These are phyloP conservation scores for Wickerhamiella allomyrinae DNA, from an alignment of 805 yeast genomes.

Conservation along the genomic window DNA sequence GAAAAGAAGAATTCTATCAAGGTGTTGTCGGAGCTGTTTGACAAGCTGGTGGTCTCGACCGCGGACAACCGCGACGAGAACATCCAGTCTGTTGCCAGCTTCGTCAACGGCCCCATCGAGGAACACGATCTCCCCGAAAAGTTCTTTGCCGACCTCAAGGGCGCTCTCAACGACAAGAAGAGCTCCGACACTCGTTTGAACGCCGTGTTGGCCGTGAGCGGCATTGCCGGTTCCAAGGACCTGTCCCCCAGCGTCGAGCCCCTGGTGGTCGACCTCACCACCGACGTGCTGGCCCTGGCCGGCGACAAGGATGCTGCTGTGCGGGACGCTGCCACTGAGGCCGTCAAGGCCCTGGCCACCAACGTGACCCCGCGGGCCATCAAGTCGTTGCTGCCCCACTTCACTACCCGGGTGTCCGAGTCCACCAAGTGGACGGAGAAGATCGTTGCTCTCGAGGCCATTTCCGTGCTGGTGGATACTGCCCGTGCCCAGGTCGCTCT, in stretches of 20 bases:
- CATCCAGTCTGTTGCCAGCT: constrained; percentile 79
- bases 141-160: constrained; percentile 66
- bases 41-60: constrained; percentile 80
- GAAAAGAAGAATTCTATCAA: constrained; percentile 29
- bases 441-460: constrained; percentile 74
- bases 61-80: constrained; percentile 68
- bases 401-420: constrained; percentile 49
- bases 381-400: constrained; percentile 75
- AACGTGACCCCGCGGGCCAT: constrained; percentile 87
- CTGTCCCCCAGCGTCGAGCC: constrained; percentile 94
- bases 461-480: constrained; percentile 77
- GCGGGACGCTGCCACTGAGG: constrained; percentile 57
- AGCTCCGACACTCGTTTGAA: constrained; percentile 45
- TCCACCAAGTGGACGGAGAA: constrained; percentile 95
- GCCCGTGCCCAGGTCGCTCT: constrained; percentile 94
- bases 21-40: constrained; percentile 86
- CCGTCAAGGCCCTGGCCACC: constrained; percentile 62
- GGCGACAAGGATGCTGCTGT: constrained; percentile 82
- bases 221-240: constrained; percentile 62
- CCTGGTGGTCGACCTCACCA: constrained; percentile 65
- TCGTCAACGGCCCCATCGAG: constrained; percentile 91
- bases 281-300: constrained; percentile 56
- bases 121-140: constrained; percentile 95
- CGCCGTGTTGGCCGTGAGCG: constrained; percentile 70
- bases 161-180: constrained; percentile 73